A percentile compares a stretch with the other conserved stretches of the same genome.
Conservation (phyloP, 2,329 filamentous ascomycete species). For the Hymenoscyphus occultus region DNA sequence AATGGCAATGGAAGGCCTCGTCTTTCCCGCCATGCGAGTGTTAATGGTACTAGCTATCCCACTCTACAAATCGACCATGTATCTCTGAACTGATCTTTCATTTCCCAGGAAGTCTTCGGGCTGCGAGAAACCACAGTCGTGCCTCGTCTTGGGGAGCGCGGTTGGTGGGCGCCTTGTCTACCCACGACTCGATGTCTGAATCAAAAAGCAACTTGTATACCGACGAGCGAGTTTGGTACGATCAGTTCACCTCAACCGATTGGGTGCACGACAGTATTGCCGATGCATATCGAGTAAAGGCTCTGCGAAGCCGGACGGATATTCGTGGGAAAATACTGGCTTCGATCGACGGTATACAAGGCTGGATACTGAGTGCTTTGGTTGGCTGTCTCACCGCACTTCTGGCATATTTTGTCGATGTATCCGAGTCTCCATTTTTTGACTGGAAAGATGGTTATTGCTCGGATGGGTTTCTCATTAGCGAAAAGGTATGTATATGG, state of each 20-base stretch:
- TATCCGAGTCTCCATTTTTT: constrained; percentile 81
- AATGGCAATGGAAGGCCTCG: constrained; percentile 9
- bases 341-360: constrained; percentile 82
- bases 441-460: constrained; percentile 93
- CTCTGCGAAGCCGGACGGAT: constrained; percentile 76
- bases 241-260: constrained; percentile 95
- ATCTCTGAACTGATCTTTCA: background rate
- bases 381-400: constrained; percentile 83
- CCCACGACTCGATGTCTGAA: constrained; percentile 47
- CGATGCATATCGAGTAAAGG: constrained; percentile 85
- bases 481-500: constrained; percentile 55
- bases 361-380: constrained; percentile 89
- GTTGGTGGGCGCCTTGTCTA: constrained; percentile 55
- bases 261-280: constrained; percentile 98
- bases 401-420: constrained; percentile 84
- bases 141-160: constrained; percentile 59
- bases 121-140: constrained; percentile 45
- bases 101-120: constrained; percentile 33
- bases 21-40: constrained; percentile 11
- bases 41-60: constrained; percentile 8
- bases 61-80: background rate
- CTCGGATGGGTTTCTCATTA: constrained; percentile 64
- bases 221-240: constrained; percentile 95
- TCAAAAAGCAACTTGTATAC: constrained; percentile 65
- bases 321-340: constrained; percentile 75